Conservation (phyloP, 306 rosid species). For the Fagus sylvatica region DNA sequence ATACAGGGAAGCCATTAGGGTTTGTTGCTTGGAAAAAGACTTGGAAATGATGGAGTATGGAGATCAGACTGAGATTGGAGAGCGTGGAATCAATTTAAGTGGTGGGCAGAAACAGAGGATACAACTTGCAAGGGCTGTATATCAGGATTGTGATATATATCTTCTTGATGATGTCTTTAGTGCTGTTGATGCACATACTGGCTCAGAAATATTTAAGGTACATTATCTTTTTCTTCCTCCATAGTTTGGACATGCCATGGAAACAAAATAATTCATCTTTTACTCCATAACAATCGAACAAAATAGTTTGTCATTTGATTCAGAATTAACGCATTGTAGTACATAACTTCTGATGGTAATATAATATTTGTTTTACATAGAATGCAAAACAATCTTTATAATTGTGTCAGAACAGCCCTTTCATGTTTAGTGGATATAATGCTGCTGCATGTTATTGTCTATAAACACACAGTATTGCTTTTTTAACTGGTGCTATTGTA, state of each 20-base stretch:
- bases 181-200: slow-evolving; percentile 98
- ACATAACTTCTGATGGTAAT: background rate
- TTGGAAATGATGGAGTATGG: slow-evolving; percentile 91
- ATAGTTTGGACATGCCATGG: background rate
- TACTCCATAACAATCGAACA: background rate
- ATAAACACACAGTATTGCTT: background rate
- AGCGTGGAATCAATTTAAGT: slow-evolving; percentile 95
- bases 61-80: slow-evolving; percentile 97
- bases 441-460: background rate
- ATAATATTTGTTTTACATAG: background rate
- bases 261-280: background rate
- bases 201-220: slow-evolving; percentile 93
- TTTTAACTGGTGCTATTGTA: background rate
- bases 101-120: slow-evolving; percentile 98
- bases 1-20: slow-evolving; percentile 66
- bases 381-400: background rate
- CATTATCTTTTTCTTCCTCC: background rate
- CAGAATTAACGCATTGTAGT: background rate
- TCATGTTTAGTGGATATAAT: background rate
- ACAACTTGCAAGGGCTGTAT: slow-evolving; percentile 93
- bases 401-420: background rate
- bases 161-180: slow-evolving; percentile 95
- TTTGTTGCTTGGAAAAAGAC: slow-evolving; percentile 92
- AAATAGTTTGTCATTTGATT: background rate
- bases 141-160: slow-evolving; percentile 84